Evolutionary conservation across 208 protist species (phyloP), one percentile per base, ranked within the genome.

Genomic region (Phytomonas francai): DNA sequence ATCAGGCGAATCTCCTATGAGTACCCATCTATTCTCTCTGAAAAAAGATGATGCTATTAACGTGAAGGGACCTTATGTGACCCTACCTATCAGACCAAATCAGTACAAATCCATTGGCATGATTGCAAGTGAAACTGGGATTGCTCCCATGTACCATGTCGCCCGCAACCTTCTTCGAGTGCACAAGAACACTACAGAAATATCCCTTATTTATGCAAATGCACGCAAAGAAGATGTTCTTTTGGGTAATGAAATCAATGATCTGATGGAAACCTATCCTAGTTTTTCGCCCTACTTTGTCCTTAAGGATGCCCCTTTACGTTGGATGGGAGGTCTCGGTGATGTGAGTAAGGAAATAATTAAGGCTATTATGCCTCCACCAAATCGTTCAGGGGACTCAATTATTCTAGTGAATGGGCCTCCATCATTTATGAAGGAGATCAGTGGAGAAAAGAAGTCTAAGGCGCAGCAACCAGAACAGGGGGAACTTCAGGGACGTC

Each of bases 101-200:
- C 88, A 93, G 76, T 97, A 92, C 73, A 94, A 95, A 63, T 70
- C 79, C 9, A 93, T 98, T 73, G 94, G 92, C 27, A 97, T 97
- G 90, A 87, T 98, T 49, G 92, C 92, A 19, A 93, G 91, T 36
- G 95, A 93, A 42, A 97, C 94, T 8, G 95, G 95, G 42, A 97
- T 98, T 75, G 85, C 93, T 14, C 94, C 95, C 0, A 96, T 97
- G 90, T 95, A 95, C 66, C 95, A 98, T 66, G 83, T 97, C 12
- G 84, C 93, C 29, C 79, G 81, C 0, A 90, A 92, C 67, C 70
- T 97, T 29, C 70, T 96, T 29, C 68, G 75, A 33, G 70, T 84
- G 11, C 85, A 85, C 4, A 84, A 96, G 69, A 95, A 97, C 79
- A 81, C 68, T 31, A 97, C 93, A 2, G 84, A 95, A 42, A 77